phyloP scores from a whole-genome alignment of 164 flowering plant species.

The Warburgia ugandensis region DNA sequence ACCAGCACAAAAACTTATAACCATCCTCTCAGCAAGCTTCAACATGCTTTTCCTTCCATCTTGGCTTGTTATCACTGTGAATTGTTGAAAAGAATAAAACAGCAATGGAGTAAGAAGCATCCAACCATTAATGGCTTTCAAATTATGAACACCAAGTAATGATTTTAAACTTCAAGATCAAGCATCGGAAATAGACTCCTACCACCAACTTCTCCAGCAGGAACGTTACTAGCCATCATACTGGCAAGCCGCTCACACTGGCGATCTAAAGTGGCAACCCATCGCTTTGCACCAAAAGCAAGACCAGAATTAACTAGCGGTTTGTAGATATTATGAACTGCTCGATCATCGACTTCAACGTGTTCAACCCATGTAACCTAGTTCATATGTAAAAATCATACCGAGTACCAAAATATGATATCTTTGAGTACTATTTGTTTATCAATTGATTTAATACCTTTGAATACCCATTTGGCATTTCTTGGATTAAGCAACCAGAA shows the following conservation, averaged over 20 bases:
- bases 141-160: too few species aligned
- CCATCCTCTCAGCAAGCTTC: constrained; percentile 85
- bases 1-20: constrained; percentile 69
- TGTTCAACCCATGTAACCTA: constrained; percentile 94
- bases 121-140: too few species aligned
- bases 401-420: not conserved
- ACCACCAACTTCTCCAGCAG: constrained; percentile 60
- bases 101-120: too few species aligned
- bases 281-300: constrained; percentile 80
- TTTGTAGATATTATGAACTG: constrained; percentile 53
- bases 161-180: too few species aligned
- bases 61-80: constrained; percentile 53
- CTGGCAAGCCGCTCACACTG: constrained; percentile 85
- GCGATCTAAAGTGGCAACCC: constrained; percentile 68
- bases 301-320: constrained; percentile 54
- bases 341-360: constrained; percentile 69
- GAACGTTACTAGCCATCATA: constrained; percentile 60
- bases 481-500: constrained; percentile 79
- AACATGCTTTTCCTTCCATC: constrained; percentile 77
- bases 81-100: too few species aligned
- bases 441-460: constrained; percentile 33
- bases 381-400: not conserved
- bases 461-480: constrained; percentile 74
- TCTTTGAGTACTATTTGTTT: not conserved
- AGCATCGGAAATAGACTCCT: constrained; percentile 7